phyloP scores from a whole-genome alignment of 2,329 filamentous ascomycete species.

The Pyrenochaeta sp. region DNA sequence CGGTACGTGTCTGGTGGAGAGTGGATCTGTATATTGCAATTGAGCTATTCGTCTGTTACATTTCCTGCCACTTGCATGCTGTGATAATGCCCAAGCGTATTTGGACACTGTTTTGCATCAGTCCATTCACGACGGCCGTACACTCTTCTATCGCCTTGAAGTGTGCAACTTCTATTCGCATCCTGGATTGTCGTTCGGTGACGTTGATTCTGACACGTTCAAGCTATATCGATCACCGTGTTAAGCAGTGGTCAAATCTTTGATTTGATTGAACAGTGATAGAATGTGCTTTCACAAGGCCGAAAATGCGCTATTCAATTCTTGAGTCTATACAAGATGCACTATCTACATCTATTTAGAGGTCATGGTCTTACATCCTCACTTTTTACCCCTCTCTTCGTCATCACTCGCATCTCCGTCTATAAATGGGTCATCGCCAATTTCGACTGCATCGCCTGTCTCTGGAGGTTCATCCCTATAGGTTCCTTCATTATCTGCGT shows the following conservation, averaged over 20 bases:
- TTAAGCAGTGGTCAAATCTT: no score
- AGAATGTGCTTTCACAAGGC: not conserved
- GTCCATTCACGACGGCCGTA: no score
- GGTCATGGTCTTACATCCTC: not conserved
- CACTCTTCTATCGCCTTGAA: no score
- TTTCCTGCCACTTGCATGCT: not conserved
- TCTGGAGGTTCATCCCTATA: constrained; percentile 55
- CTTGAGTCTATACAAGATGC: constrained; percentile 1
- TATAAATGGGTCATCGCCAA: constrained; percentile 55
- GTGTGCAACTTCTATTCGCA: no score
- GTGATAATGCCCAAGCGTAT: no score
- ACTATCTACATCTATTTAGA: constrained; percentile 2
- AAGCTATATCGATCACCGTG: no score
- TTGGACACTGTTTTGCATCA: no score
- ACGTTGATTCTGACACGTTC: no score
- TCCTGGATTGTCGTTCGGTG: no score
- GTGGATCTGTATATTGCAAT: constrained; percentile 16
- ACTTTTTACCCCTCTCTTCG: constrained; percentile 18
- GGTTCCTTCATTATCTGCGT: constrained; percentile 38
- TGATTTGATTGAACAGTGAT: not conserved
- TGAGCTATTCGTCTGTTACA: constrained; percentile 15
- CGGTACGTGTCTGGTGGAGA: constrained; percentile 27
- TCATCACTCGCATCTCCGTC: constrained; percentile 50
- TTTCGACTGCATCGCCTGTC: constrained; percentile 51
- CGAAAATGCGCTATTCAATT: not conserved